Base-by-base conservation (phyloP, 169 alveolate genomes). In the Eimeria maxima region DNA sequence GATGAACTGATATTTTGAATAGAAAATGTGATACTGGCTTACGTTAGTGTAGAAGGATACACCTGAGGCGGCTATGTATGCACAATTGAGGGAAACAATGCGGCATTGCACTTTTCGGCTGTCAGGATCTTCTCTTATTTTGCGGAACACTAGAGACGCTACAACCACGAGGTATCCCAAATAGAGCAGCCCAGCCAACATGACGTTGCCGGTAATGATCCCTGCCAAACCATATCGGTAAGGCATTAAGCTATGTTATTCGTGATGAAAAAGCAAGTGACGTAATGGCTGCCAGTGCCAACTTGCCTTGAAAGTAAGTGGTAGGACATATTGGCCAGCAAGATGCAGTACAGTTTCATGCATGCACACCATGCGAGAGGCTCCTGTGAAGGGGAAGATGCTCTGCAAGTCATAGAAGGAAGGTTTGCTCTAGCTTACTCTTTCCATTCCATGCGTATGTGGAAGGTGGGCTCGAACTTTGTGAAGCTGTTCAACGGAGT, bases 11-110 rank as follows among this genome's bases (percentile, higher is more conserved):
- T 22, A 5, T 18, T 84, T 47, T 24, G 29, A 14, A 22, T 29
- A 33, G 60, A 0, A 38, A 29, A 18, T 55, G 76, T 38, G 18
- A 7, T 2, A 1, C n/a, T 29, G 22, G 42, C 93, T 84, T 53
- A 84, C 93, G 60, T 86, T 86, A 16, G 93, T 60, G 80, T 57
- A 86, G 80, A 86, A 86, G 14, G 60, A 55, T 86, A 86, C 38
- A 13, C 93, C 93, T 18, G 93, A 86, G 60, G 93, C 93, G 57
- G 57, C 93, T n/a, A 86, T 60, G 93, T 86, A 86, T 57, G 93
- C 93, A 38, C 93, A 86, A 42, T 86, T 60, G 6, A 86, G 57
- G 80, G 93, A 33, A 60, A 86, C 93, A 60, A 86, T 60, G 78
- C 93, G 93, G 74, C 73, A 57, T 86, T 86, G 93, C 74, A 86